Percentiles rank a stretch among this genome's conserved stretches.
Conservation (phyloP, 164 flowering plant genomes). For the Pachysandra terminalis region DNA sequence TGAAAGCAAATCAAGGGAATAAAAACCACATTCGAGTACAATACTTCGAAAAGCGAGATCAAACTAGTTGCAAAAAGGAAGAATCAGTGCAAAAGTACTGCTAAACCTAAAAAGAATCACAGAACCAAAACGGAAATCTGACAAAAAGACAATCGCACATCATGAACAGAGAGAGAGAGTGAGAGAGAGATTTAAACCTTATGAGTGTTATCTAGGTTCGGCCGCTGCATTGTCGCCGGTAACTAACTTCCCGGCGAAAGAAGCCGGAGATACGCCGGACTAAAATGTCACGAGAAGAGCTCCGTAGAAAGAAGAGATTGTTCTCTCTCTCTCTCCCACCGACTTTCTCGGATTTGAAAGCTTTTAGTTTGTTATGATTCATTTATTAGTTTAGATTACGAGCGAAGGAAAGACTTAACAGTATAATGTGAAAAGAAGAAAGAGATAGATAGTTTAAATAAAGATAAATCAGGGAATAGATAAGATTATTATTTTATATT, state of each 20-base stretch:
- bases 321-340: slow-evolving; percentile 9
- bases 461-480: no score
- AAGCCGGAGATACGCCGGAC: slow-evolving; percentile 20
- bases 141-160: background rate
- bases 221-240: slow-evolving; percentile 4
- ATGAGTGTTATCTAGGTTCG: background rate
- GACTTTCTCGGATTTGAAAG: slow-evolving; percentile 26
- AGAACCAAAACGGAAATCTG: background rate
- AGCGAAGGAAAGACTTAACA: background rate
- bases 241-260: slow-evolving; percentile 15
- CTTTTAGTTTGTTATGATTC: slow-evolving; percentile 11
- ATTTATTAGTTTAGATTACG: slow-evolving; percentile 27
- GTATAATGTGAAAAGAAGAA: background rate
- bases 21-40: slow-evolving; percentile 29
- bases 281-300: slow-evolving; percentile 2
- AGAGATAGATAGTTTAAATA: no score
- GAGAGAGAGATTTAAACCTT: slow-evolving; percentile 16
- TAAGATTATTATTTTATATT: no score
- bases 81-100: background rate
- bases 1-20: slow-evolving; percentile 13
- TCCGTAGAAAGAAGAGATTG: no score
- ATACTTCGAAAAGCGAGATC: slow-evolving; percentile 29
- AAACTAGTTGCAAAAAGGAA: slow-evolving; percentile 6
- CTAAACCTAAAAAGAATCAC: no score
- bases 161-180: background rate